These are phyloP conservation scores for Hymenoscyphus salicellus DNA, from an alignment of 2,329 filamentous ascomycete genomes.

Conservation along the genomic window DNA sequence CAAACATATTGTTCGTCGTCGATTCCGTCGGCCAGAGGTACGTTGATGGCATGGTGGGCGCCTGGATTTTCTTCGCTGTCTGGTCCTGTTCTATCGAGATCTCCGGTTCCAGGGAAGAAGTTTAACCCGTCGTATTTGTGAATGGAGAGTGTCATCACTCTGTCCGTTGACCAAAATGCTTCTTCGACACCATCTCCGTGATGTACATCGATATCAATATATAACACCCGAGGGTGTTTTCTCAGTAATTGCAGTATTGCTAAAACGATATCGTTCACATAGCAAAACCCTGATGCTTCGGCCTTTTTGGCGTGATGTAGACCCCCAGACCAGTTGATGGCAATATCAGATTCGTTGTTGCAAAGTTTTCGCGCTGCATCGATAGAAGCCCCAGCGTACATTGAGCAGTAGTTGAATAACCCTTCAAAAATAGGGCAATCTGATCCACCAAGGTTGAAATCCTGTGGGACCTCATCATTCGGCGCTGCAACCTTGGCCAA, in stretches of 20 bases:
- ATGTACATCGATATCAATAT: slow-evolving; percentile 92
- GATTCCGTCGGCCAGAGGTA: slow-evolving; percentile 86
- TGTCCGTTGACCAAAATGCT: slow-evolving; percentile 84
- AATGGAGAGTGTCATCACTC: slow-evolving; percentile 90
- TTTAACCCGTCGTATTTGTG: slow-evolving; percentile 85
- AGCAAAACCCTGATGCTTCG: slow-evolving; percentile 94
- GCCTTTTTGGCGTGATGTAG: slow-evolving; percentile 94
- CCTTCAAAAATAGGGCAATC: slow-evolving; percentile 97
- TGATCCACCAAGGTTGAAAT: slow-evolving; percentile 83
- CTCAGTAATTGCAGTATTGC: slow-evolving; percentile 85
- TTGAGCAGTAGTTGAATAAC: slow-evolving; percentile 89
- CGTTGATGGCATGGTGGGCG: slow-evolving; percentile 85
- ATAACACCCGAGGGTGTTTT: slow-evolving; percentile 79
- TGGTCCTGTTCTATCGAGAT: slow-evolving; percentile 79
- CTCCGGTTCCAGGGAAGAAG: slow-evolving; percentile 92
- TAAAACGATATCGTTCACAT: slow-evolving; percentile 97
- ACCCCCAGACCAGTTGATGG: slow-evolving; percentile 95
- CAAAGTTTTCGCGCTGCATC: slow-evolving; percentile 88
- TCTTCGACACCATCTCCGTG: slow-evolving; percentile 90
- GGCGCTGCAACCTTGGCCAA: slow-evolving; percentile 65
- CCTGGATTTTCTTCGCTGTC: slow-evolving; percentile 80
- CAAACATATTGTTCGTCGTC: slow-evolving; percentile 83
- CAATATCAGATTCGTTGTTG: slow-evolving; percentile 85
- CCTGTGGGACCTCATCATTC: slow-evolving; percentile 59
- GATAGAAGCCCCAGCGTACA: slow-evolving; percentile 86